Percentiles rank a stretch among this genome's conserved stretches.
These are phyloP conservation scores for Pichia sp. DNA, from an alignment of 1,139 yeast species.

Conservation along the genomic window DNA sequence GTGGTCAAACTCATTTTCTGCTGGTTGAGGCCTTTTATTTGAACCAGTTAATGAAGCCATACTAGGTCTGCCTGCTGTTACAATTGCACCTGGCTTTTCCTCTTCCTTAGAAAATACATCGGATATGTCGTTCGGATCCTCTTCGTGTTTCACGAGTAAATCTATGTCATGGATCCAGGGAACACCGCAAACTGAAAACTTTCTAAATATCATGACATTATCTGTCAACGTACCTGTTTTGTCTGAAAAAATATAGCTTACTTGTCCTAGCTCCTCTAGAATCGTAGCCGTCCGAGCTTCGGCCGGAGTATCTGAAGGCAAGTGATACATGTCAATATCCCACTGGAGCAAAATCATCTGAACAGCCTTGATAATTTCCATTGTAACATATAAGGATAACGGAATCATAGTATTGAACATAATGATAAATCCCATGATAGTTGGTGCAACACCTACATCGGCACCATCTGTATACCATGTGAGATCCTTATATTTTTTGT, in stretches of 20 bases:
- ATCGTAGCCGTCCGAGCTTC: slow-evolving; percentile 95
- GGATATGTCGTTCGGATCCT: slow-evolving; percentile 15
- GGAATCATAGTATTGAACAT: slow-evolving; percentile 98
- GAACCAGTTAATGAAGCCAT: slow-evolving; percentile 37
- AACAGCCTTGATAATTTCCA: slow-evolving; percentile 89
- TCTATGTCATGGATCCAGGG: slow-evolving; percentile 86
- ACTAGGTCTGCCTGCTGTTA: slow-evolving; percentile 50
- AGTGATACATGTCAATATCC: slow-evolving; percentile 94
- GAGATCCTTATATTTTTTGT: slow-evolving; percentile 39
- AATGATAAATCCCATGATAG: slow-evolving; percentile 91
- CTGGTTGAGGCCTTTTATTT: slow-evolving; percentile 21
- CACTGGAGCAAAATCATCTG: slow-evolving; percentile 77
- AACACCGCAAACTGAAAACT: slow-evolving; percentile 78
- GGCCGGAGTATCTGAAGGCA: slow-evolving; percentile 80
- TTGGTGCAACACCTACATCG: slow-evolving; percentile 86
- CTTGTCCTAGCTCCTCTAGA: slow-evolving; percentile 95
- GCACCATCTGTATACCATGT: slow-evolving; percentile 73
- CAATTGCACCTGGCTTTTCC: slow-evolving; percentile 30
- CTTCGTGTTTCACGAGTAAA: slow-evolving; percentile 31
- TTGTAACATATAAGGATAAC: slow-evolving; percentile 86
- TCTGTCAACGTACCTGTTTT: slow-evolving; percentile 97
- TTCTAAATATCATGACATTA: slow-evolving; percentile 80
- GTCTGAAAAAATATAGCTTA: slow-evolving; percentile 89
- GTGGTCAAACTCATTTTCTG: slow-evolving; percentile 11
- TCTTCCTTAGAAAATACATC: slow-evolving; percentile 15